Evolutionary conservation across 257 asterid species (phyloP).

Genomic region (Solanum lignicaule): DNA sequence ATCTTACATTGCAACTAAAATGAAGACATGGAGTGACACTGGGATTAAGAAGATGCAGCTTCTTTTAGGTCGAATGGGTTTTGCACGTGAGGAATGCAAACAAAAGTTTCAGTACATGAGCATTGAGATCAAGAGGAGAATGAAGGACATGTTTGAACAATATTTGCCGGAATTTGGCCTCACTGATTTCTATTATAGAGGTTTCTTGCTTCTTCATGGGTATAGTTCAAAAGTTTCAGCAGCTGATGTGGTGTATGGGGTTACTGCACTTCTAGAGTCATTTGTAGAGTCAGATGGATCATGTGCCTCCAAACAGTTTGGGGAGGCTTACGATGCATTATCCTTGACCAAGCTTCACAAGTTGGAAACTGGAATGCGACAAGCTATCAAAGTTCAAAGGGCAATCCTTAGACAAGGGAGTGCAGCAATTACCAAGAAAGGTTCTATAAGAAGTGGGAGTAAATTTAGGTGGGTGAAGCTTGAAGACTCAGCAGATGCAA

Average conservation of each 20-base stretch:
- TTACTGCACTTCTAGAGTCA: constrained; percentile 79
- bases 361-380: constrained; percentile 81
- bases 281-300: constrained; percentile 78
- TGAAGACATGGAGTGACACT: constrained; percentile 94
- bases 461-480: constrained; percentile 96
- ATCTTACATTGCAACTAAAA: constrained; percentile 80
- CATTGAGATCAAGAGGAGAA: constrained; percentile 64
- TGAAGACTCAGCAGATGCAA: constrained; percentile 72
- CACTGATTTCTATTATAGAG: constrained; percentile 76
- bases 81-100: constrained; percentile 84
- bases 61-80: constrained; percentile 93
- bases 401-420: constrained; percentile 98
- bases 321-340: constrained; percentile 76
- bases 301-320: constrained; percentile 67
- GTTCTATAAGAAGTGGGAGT: constrained; percentile 92
- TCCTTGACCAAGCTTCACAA: constrained; percentile 66
- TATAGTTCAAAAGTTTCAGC: constrained; percentile 90
- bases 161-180: constrained; percentile 89
- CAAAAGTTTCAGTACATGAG: constrained; percentile 92
- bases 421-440: constrained; percentile 83
- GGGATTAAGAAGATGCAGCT: constrained; percentile 89
- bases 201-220: constrained; percentile 71
- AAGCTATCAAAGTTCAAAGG: constrained; percentile 86
- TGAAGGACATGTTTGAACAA: constrained; percentile 96
- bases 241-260: constrained; percentile 92